Evolutionary conservation across 345 rosid species (phyloP).

Genomic region (Lagerstroemia speciosa): DNA sequence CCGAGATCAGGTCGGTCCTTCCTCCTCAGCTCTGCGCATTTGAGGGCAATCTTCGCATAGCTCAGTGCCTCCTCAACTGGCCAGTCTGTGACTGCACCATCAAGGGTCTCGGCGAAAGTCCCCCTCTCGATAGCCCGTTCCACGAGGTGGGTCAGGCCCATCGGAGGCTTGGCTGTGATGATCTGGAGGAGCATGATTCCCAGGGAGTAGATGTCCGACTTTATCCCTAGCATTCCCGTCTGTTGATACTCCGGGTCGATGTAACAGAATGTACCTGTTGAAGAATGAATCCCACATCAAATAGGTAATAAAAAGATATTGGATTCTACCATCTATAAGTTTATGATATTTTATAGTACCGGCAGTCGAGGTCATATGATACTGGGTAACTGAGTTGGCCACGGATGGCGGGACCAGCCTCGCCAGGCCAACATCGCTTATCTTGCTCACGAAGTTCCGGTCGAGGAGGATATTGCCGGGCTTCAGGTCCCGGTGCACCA

Average conservation of each 20-base stretch:
- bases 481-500: conserved; percentile 88
- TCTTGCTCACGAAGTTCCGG: conserved; percentile 77
- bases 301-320: no score
- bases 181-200: conserved; percentile 78
- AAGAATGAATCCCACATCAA: no score
- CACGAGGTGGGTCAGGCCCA: conserved; percentile 73
- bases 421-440: conserved; percentile 83
- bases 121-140: conserved; percentile 56
- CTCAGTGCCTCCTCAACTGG: conserved; percentile 54
- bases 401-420: conserved; percentile 86
- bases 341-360: no score
- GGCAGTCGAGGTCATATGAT: conserved; percentile 82
- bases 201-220: conserved; percentile 76
- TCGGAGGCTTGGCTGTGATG: conserved; percentile 77
- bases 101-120: conserved; percentile 39
- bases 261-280: no score
- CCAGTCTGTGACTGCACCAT: conserved; percentile 61
- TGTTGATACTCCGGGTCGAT: conserved; percentile 95
- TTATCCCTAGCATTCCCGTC: conserved; percentile 79
- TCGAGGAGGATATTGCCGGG: conserved; percentile 86
- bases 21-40: conserved; percentile 67
- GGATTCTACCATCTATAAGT: no score
- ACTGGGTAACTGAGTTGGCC: conserved; percentile 55
- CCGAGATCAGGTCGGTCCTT: conserved; percentile 90
- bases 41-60: conserved; percentile 53